Conservation (phyloP, 192 early-diverging fungal genomes). For the Coemansia sp. region DNA sequence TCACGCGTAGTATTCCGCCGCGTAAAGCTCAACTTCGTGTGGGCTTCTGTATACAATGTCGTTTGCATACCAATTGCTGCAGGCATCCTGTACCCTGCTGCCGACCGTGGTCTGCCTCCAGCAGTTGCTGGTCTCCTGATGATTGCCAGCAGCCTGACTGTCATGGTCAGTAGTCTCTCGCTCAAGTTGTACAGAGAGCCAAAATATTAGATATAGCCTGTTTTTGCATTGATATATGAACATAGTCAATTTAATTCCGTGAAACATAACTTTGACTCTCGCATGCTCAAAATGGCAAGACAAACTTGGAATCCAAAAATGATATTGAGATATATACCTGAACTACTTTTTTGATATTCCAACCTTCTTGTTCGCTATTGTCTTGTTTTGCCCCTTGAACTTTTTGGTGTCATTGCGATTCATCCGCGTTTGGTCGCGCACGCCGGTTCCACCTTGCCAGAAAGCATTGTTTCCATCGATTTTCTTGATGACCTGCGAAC, state of each 20-base stretch:
- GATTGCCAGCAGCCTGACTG: slow-evolving; percentile 82
- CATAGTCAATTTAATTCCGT: too few species aligned
- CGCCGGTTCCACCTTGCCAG: slow-evolving; percentile 92
- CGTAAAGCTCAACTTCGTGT: slow-evolving; percentile 84
- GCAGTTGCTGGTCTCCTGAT: slow-evolving; percentile 89
- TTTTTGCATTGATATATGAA: not conserved
- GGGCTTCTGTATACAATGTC: slow-evolving; percentile 87
- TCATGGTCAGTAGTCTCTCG: slow-evolving; percentile 76
- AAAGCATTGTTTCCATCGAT: slow-evolving; percentile 62
- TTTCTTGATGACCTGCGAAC: slow-evolving; percentile 59
- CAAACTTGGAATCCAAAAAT: too few species aligned
- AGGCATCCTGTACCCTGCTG: slow-evolving; percentile 71
- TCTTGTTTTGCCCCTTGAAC: slow-evolving; percentile 63
- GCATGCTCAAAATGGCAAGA: too few species aligned
- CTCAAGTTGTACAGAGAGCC: slow-evolving; percentile 60
- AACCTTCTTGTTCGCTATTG: slow-evolving; percentile 47
- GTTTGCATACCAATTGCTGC: slow-evolving; percentile 90
- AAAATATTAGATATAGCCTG: slow-evolving; percentile 15
- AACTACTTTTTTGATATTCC: slow-evolving; percentile 25
- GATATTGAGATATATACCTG: not conserved
- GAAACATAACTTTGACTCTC: too few species aligned
- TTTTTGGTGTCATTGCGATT: slow-evolving; percentile 71
- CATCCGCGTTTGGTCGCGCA: slow-evolving; percentile 72
- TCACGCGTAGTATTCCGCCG: slow-evolving; percentile 73
- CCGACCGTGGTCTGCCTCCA: slow-evolving; percentile 63